These are phyloP conservation scores for Daldinia childiae DNA, from an alignment of 495 filamentous ascomycete species.

Conservation along the genomic window DNA sequence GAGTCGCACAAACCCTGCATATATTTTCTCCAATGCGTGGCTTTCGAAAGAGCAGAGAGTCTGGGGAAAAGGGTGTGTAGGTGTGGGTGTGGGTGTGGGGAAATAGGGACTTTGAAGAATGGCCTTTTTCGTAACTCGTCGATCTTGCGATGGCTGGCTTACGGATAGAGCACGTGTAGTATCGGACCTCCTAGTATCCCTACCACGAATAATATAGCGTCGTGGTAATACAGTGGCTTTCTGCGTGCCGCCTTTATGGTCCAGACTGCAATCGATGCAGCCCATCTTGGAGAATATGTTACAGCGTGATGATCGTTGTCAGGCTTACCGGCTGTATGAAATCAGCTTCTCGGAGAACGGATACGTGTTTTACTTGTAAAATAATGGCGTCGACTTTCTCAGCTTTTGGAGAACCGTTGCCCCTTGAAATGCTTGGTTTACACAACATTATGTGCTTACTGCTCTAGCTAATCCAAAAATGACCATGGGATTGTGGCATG, in stretches of 20 bases:
- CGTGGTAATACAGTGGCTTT: conserved; percentile 32
- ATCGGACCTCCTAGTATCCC: conserved; percentile 18
- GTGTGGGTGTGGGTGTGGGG: conserved; percentile 37
- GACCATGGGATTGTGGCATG: conserved; percentile 8
- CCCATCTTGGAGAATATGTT: conserved; percentile 31
- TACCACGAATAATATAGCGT: conserved; percentile 38
- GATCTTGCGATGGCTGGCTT: conserved; percentile 23
- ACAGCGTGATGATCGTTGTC: conserved; percentile 27
- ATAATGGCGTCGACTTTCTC: conserved; percentile 16
- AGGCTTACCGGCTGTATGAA: conserved; percentile 12
- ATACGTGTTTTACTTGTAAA: conserved; percentile 5
- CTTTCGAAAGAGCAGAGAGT: conserved; percentile 23
- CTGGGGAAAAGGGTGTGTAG: conserved; percentile 36
- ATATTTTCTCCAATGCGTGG: conserved; percentile 11
- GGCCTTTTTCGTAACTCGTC: conserved; percentile 26
- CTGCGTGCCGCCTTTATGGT: conserved; percentile 31
- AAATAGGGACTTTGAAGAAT: conserved; percentile 31
- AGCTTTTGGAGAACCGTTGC: conserved; percentile 5
- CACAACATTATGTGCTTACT: conserved; percentile 35
- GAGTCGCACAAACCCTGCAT: conserved; percentile 40
- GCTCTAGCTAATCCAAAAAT: conserved; percentile 14
- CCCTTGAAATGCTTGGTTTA: conserved; percentile 13
- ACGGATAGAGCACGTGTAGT: conserved; percentile 33
- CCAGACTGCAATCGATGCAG: conserved; percentile 46
- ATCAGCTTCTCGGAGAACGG: conserved; percentile 1